A percentile compares a stretch with the other conserved stretches of the same genome.
phyloP scores from a whole-genome alignment of 441 rosid genomes.

The Lepidium campestre region DNA sequence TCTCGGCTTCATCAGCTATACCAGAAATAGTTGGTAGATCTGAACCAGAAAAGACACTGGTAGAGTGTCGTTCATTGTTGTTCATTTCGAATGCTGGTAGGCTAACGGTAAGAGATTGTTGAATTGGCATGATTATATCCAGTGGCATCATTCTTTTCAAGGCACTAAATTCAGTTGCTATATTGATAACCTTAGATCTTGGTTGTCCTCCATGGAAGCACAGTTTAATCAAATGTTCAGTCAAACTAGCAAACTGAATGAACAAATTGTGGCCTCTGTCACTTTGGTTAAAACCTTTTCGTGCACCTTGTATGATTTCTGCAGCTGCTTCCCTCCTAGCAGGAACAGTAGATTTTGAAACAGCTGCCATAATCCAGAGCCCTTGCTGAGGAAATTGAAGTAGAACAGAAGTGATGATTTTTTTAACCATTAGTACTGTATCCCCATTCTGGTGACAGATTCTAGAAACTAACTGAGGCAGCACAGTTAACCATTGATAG shows the following conservation, averaged over 20 bases:
- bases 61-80: conserved; percentile 44
- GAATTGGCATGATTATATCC: conserved; percentile 91
- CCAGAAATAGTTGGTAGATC: conserved; percentile 92
- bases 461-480: conserved; percentile 98
- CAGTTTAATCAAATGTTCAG: conserved; percentile 87
- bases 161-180: conserved; percentile 96
- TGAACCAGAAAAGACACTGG: conserved; percentile 66
- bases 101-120: conserved; percentile 90
- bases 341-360: conserved; percentile 91
- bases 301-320: conserved; percentile 91
- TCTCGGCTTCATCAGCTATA: conserved; percentile 96
- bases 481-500: conserved; percentile 90
- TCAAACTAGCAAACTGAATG: conserved; percentile 81
- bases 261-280: conserved; percentile 73
- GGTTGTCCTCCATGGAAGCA: conserved; percentile 94
- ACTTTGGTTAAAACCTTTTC: conserved; percentile 74
- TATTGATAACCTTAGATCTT: conserved; percentile 78
- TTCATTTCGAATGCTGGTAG: conserved; percentile 59
- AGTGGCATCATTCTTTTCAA: conserved; percentile 98
- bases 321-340: conserved; percentile 96
- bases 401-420: conserved; percentile 80
- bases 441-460: conserved; percentile 98
- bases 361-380: conserved; percentile 98
- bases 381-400: conserved; percentile 93
- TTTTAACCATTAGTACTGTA: conserved; percentile 72